Evolutionary conservation across 352 stramenopile genomes (phyloP), one percentile per base, ranked within the genome.

Genomic region (Phytopythium cucurbitacearum): DNA sequence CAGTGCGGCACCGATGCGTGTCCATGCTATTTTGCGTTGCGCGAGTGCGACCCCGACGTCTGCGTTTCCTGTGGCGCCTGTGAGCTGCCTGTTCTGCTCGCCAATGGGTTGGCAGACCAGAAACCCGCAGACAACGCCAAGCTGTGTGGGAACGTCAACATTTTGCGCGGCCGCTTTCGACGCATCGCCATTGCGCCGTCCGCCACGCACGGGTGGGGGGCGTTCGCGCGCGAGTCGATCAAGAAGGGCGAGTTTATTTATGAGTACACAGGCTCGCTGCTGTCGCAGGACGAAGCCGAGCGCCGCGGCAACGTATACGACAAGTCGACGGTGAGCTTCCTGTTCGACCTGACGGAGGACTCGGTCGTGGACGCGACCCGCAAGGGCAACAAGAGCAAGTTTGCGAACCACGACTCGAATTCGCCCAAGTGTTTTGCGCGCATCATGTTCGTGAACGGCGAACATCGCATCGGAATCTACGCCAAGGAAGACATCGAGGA

Each of bases 311-410:
- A 88, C 48, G 72, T 97, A 8, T 96, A 97, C 69, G 89, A 97
- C 60, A 88, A 87, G 62, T 76, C 76, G 13, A 91, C 91, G 15
- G 76, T 94, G 40, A 92, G 80, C 46, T 98, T 97, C 61, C 64
- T 98, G 10, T 99, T 99, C 61, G 93, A 98, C 68, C 56, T 98
- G 57, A 97, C 87, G 40, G 87, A 92, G 50, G 94, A 98, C 57
- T 82, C 73, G 6, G 85, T 96, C 44, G 78, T 99, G 43, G 96
- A 98, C 72, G 93, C 94, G 0, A 94, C 88, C 10, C 81, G 87
- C 32, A 97, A 97, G 60, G 95, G 96, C 11, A 98, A 98, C 80
- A 98, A 98, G 67, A 96, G 88, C 52, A 94, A 96, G 51, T 98
- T 97, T 62, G 86, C 90, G 0, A 97, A 97, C 59, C 92, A 98